Evolutionary conservation across 2,329 filamentous ascomycete genomes (phyloP).

Genomic region (Pestalotiopsis fici): DNA sequence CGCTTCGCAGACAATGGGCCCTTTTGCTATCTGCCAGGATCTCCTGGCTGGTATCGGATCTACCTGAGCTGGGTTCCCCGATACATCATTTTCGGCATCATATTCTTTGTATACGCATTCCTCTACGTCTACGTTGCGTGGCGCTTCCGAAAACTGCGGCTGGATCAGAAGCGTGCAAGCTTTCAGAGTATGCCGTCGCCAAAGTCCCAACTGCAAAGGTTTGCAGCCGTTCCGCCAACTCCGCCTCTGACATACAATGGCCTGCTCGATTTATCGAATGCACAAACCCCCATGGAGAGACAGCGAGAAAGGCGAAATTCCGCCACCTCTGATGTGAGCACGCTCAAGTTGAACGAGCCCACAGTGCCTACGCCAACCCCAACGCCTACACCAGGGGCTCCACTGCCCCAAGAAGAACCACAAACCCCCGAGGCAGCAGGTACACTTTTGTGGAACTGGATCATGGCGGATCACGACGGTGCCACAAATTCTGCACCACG

Average conservation of each 20-base stretch:
- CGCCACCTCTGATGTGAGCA: slow-evolving; percentile 26
- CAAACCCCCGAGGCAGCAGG: slow-evolving; percentile 8
- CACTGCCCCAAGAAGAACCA: slow-evolving; percentile 3
- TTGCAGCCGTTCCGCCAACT: slow-evolving; percentile 20
- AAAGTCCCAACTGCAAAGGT: slow-evolving; percentile 11
- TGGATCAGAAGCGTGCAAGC: slow-evolving; percentile 27
- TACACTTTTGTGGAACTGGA: slow-evolving; percentile 24
- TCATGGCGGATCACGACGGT: slow-evolving; percentile 19
- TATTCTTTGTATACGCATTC: slow-evolving; percentile 65
- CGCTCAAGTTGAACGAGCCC: slow-evolving; percentile 19
- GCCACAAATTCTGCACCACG: slow-evolving; percentile 2
- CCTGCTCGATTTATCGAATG: slow-evolving; percentile 18
- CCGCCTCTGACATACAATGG: slow-evolving; percentile 24
- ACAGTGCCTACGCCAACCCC: too few species aligned
- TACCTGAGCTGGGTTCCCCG: slow-evolving; percentile 73
- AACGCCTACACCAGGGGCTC: slow-evolving; percentile 10
- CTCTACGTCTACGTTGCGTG: slow-evolving; percentile 70
- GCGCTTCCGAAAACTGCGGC: slow-evolving; percentile 40
- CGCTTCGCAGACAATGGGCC: slow-evolving; percentile 28
- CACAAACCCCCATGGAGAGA: slow-evolving; percentile 11
- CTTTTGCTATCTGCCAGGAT: slow-evolving; percentile 67
- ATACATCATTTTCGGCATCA: slow-evolving; percentile 66
- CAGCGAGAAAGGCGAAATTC: slow-evolving; percentile 24
- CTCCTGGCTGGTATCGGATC: slow-evolving; percentile 69
- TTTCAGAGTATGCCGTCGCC: slow-evolving; percentile 14